Percentiles rank a stretch among this genome's conserved stretches.
Evolutionary conservation across 768 basidiomycete genomes (phyloP).

Genomic region (Boletus patriciae): DNA sequence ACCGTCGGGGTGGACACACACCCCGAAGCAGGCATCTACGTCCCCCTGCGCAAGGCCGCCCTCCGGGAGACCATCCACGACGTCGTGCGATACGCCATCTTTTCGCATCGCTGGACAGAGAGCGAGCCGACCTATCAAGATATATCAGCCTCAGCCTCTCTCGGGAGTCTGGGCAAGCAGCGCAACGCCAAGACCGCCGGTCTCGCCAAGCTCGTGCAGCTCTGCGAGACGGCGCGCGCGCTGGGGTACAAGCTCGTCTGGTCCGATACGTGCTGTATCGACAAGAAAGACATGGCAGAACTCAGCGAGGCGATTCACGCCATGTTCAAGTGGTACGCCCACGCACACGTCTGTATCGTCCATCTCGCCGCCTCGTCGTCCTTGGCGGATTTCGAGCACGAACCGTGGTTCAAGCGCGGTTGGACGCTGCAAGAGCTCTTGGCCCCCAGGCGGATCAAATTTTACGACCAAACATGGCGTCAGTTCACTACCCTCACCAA

Average conservation of each 20-base stretch:
- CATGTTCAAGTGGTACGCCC: constrained; percentile 35
- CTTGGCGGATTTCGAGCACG: constrained; percentile 13
- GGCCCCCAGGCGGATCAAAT: constrained; percentile 29
- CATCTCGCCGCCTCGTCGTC: constrained; percentile 22
- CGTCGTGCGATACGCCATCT: constrained; percentile 23
- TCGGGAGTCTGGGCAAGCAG: neutral
- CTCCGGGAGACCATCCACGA: constrained; percentile 19
- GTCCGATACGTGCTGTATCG: constrained; percentile 35
- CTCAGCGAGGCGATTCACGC: constrained; percentile 34
- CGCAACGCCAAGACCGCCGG: constrained; percentile 3
- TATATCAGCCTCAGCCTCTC: neutral
- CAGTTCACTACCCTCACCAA: constrained; percentile 14
- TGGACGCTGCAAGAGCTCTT: constrained; percentile 30
- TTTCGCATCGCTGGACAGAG: constrained; percentile 27
- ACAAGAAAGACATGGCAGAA: constrained; percentile 25
- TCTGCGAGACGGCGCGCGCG: constrained; percentile 23
- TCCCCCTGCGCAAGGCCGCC: constrained; percentile 12
- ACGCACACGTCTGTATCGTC: constrained; percentile 31
- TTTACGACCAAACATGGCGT: constrained; percentile 24
- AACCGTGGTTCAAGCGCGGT: constrained; percentile 29
- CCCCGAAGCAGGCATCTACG: constrained; percentile 18
- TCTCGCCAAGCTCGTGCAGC: constrained; percentile 16
- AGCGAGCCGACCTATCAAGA: constrained; percentile 27
- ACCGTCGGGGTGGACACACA: neutral
- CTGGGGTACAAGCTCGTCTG: constrained; percentile 25